Percentiles rank a stretch among this genome's conserved stretches.
These are phyloP conservation scores for Cytospora piceae DNA, from an alignment of 2,329 filamentous ascomycete genomes.

Conservation along the genomic window DNA sequence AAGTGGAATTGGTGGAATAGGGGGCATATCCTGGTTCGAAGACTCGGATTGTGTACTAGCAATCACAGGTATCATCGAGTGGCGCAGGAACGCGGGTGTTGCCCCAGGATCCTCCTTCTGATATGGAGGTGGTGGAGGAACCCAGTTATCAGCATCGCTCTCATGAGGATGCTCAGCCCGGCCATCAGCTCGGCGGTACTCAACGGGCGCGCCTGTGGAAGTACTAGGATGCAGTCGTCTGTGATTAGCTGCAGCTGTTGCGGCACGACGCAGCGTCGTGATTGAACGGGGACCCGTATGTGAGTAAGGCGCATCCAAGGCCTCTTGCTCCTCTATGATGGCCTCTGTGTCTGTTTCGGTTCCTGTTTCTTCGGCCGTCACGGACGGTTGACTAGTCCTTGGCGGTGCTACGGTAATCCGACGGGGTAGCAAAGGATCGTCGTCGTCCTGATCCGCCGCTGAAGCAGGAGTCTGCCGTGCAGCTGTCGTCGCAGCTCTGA, in stretches of 20 bases:
- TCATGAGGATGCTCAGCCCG: constrained; percentile 78
- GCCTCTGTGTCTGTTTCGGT: constrained; percentile 51
- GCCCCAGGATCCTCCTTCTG: constrained; percentile 65
- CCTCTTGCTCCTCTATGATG: constrained; percentile 60
- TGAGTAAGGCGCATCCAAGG: constrained; percentile 72
- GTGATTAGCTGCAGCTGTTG: constrained; percentile 75
- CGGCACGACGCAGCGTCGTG: constrained; percentile 71
- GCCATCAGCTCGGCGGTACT: constrained; percentile 71
- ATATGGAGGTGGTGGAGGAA: constrained; percentile 82
- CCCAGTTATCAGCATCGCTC: constrained; percentile 87
- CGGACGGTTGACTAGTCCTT: constrained; percentile 31
- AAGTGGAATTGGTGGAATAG: constrained; percentile 35
- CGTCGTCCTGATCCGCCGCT: constrained; percentile 41
- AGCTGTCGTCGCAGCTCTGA: constrained; percentile 54
- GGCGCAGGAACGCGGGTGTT: constrained; percentile 59
- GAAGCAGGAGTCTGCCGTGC: constrained; percentile 39
- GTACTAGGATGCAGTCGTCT: constrained; percentile 67
- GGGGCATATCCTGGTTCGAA: constrained; percentile 26
- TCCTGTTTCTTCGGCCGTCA: constrained; percentile 45
- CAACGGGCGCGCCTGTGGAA: constrained; percentile 52
- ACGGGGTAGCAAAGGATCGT: constrained; percentile 59
- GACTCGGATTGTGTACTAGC: constrained; percentile 34
- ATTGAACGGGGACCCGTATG: constrained; percentile 73
- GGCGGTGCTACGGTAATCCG: constrained; percentile 45
- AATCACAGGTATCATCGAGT: constrained; percentile 44